Conservation (phyloP, 2,329 filamentous ascomycete genomes). For the Botrytis deweyae region DNA sequence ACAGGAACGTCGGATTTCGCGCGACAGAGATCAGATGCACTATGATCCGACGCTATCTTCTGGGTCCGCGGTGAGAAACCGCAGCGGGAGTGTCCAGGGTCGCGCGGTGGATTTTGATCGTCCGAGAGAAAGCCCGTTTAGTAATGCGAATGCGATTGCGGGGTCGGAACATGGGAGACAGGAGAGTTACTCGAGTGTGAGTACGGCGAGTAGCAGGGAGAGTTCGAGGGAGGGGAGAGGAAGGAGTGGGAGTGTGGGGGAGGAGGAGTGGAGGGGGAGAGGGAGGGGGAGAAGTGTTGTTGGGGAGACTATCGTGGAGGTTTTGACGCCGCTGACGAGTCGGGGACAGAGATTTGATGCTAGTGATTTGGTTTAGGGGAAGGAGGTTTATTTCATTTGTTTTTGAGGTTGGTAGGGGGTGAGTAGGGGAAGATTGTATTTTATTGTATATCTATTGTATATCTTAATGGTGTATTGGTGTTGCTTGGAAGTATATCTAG, state of each 20-base stretch:
- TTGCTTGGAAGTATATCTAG: neutral
- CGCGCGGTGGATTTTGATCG: constrained; percentile 15
- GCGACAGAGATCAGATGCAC: constrained; percentile 13
- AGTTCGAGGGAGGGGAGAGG: neutral
- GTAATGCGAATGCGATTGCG: neutral
- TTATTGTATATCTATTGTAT: neutral
- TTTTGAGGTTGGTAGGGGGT: neutral
- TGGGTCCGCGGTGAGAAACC: neutral
- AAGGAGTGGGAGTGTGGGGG: neutral
- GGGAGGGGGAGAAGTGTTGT: neutral
- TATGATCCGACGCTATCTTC: neutral
- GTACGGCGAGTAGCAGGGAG: neutral
- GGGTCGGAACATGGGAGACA: neutral
- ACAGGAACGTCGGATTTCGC: neutral
- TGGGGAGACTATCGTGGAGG: neutral
- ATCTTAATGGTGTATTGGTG: neutral
- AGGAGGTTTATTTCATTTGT: neutral
- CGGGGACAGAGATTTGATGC: neutral
- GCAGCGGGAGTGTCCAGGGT: neutral
- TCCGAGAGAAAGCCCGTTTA: constrained; percentile 13
- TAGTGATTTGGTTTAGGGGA: neutral
- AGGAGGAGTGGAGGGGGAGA: neutral
- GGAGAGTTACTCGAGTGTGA: neutral
- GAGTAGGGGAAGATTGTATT: neutral
- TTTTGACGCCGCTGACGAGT: neutral